Conservation (phyloP, 192 early-diverging fungal genomes). For the Backusella mclennaniae region DNA sequence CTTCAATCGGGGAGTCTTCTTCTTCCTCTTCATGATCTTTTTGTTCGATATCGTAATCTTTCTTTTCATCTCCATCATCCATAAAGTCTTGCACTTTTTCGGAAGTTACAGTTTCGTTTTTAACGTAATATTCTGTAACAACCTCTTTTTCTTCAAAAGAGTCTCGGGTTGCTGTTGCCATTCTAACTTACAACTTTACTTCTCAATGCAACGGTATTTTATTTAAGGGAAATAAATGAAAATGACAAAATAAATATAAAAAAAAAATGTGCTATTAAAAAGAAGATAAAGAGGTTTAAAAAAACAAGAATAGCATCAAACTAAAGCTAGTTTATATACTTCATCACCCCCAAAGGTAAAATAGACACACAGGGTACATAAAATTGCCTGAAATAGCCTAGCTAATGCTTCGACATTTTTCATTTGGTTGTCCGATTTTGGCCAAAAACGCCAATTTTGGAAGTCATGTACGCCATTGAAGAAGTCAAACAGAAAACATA, state of each 20-base stretch:
- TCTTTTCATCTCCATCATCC: background rate
- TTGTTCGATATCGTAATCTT: background rate
- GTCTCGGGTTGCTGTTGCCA: background rate
- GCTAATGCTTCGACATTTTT: background rate
- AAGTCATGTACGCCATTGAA: background rate
- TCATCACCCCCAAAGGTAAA: background rate
- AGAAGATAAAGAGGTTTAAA: background rate
- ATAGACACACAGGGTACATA: background rate
- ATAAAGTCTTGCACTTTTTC: slow-evolving; percentile 6
- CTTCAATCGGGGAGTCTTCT: slow-evolving; percentile 50
- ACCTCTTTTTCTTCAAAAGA: slow-evolving; percentile 6
- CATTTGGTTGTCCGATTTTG: slow-evolving; percentile 2
- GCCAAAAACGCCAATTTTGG: slow-evolving; percentile 15
- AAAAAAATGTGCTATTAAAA: background rate
- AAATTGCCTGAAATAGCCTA: background rate
- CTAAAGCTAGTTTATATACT: background rate
- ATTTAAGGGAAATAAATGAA: background rate
- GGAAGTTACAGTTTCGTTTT: slow-evolving; percentile 4
- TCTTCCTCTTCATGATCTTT: background rate
- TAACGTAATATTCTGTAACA: background rate
- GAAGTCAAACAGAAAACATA: background rate
- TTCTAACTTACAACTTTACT: background rate
- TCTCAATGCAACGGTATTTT: background rate
- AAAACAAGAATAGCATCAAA: no score
- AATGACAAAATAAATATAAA: background rate